Evolutionary conservation across 2,329 filamentous ascomycete genomes (phyloP), one percentile per base, ranked within the genome.

Genomic region (Ceratocystis smalleyi): DNA sequence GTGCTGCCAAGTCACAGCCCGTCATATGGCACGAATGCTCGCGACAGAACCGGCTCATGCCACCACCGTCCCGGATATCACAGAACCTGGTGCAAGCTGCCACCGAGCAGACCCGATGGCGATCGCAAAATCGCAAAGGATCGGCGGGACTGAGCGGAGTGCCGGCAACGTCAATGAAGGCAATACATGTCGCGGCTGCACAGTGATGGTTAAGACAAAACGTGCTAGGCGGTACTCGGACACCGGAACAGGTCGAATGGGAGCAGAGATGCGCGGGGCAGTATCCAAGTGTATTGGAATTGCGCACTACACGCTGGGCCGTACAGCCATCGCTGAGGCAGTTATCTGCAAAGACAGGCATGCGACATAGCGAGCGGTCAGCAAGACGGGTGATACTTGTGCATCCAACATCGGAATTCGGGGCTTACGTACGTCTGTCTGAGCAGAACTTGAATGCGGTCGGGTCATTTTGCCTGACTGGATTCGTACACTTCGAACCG

Each of bases 211-310:
- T 49, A 8, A 55, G 43, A 61, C 69, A 70, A 62, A 64, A 65
- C 8, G 62, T 59, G 51, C 64, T 61, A 5, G 22, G 24, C 15
- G 45, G 43, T 1, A 19, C 10, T 7, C 62, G 61, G 5, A 35
- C 55, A 10, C 22, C 10, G 10, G 59, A 64, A 55, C 71, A 72
- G 5, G 22, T 59, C 17, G 45, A 17, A 5, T 67, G 66, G n/a
- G 65, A 54, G 67, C 71, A 72, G 62, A 69, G 68, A 66, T 72
- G 71, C 49, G 57, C 54, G n/a, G 47, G 32, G 66, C 71, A 72
- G 67, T 68, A 69, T 22, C 64, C 59, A 2, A 61, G 61, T 5
- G 22, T 61, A 6, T 24, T 45, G 43, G 17, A 22, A 7, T 55
- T 62, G n/a, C 59, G 51, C 10, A 27, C 61, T 27, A 61, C 64